Base-by-base conservation (phyloP, 2,329 filamentous ascomycete species). In the Cadophora gregata region DNA sequence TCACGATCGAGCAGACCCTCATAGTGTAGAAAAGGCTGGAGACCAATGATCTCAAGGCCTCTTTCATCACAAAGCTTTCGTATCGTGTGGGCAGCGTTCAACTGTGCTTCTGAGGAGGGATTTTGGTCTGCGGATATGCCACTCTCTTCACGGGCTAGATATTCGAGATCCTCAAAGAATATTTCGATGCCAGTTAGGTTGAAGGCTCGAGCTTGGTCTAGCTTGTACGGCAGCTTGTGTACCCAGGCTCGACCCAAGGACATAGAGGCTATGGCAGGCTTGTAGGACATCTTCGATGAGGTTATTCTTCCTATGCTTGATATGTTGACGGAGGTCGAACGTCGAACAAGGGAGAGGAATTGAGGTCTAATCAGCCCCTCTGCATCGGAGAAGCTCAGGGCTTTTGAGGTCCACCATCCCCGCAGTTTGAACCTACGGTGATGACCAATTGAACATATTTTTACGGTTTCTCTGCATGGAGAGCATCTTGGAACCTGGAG, bases 1-100 rank as follows among this genome's bases (percentile, higher is more conserved):
- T 78, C 71, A 14, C 89, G 82, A 78, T 93, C 87, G 4, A 87
- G 64, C 0, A 93, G 83, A 0, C 91, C 92, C 69, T 93, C 92
- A 77, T 91, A 93, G 78, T 93, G 87, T 80, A 88, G 85, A 75
- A 95, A 93, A 0, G 92, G 92, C 74, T 93, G 91, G 0, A 94
- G 83, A 68, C 87, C 89, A 71, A 92, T 82, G 71, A 92, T 85
- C 3, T 79, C 73, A n/a, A 92, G 81, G 27, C 76, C 77, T 25
- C 87, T 81, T 3, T 82, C 80, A n/a, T 81, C 77, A 78, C 89
- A 92, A 42, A 93, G 81, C 0, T 79, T 74, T 31, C 81, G 81
- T 65, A 91, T 83, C 53, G 83, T 79, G 4, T 77, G 74, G 25
- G 90, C 88, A 1, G 89, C 90, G 2, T 80, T 73, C 19, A 90